A percentile compares a stretch with the other conserved stretches of the same genome.
Conservation (phyloP, 2,329 filamentous ascomycete species). For the Xylaria sp. region DNA sequence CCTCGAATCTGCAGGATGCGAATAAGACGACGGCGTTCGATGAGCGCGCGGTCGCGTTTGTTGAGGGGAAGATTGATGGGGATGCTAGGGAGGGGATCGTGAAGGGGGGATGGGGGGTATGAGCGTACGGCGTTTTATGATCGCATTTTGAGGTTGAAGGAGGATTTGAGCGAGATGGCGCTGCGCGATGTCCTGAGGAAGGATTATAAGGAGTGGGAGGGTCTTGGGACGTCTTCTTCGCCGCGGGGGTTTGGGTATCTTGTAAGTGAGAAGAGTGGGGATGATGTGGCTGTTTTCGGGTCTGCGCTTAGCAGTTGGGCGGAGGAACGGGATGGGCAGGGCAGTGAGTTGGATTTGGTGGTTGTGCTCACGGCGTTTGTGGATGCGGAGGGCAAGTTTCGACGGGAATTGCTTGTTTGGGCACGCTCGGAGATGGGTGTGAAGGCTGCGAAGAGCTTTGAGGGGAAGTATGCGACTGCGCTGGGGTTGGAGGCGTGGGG, state of each 20-base stretch:
- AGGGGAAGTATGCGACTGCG: constrained; percentile 37
- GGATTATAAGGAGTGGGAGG: constrained; percentile 78
- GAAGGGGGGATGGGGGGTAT: constrained; percentile 36
- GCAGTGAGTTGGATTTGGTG: constrained; percentile 52
- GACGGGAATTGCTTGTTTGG: constrained; percentile 64
- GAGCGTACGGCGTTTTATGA: constrained; percentile 52
- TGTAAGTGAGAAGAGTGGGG: constrained; percentile 43
- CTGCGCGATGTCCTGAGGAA: constrained; percentile 68
- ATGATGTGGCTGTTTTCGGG: constrained; percentile 41
- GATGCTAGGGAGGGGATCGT: neutral
- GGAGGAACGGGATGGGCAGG: constrained; percentile 35
- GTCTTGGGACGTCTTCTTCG: constrained; percentile 64
- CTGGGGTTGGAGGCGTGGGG: constrained; percentile 54
- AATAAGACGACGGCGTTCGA: constrained; percentile 64
- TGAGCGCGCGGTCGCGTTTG: constrained; percentile 49
- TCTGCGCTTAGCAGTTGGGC: constrained; percentile 26
- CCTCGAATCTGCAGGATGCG: constrained; percentile 54
- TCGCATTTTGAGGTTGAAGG: constrained; percentile 59
- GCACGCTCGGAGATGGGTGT: constrained; percentile 47
- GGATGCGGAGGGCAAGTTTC: constrained; percentile 49
- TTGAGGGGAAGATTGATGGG: constrained; percentile 45
- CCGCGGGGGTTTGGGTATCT: constrained; percentile 60
- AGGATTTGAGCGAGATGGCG: constrained; percentile 56
- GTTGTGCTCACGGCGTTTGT: constrained; percentile 65
- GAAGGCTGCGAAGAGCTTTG: constrained; percentile 52